Conservation (phyloP, 305 asterid genomes). For the Solanum aculeatissimum region DNA sequence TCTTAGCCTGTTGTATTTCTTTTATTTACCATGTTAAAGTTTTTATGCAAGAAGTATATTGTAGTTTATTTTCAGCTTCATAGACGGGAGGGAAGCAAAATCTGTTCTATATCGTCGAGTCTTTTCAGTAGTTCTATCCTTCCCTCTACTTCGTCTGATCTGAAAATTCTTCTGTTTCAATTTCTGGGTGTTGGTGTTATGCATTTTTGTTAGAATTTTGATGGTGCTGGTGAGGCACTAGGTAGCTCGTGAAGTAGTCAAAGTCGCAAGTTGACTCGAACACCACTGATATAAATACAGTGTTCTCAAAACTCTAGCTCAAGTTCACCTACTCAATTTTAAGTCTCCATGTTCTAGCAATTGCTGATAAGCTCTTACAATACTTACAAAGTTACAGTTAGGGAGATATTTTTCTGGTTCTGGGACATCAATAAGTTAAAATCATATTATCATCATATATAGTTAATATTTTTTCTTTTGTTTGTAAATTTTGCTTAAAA, state of each 20-base stretch:
- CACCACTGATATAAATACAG: neutral
- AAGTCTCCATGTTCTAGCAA: neutral
- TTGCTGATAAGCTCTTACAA: neutral
- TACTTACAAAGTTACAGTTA: too few species aligned
- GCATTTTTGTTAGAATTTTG: neutral
- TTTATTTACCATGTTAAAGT: neutral
- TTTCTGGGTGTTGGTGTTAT: neutral
- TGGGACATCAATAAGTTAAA: too few species aligned
- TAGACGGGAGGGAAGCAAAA: neutral
- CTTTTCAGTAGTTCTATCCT: neutral
- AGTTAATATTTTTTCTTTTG: too few species aligned
- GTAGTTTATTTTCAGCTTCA: neutral
- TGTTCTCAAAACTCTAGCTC: neutral
- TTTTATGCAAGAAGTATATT: neutral
- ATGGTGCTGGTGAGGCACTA: neutral
- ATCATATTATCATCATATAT: too few species aligned
- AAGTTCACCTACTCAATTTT: neutral
- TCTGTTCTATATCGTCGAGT: neutral
- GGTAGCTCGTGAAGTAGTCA: neutral
- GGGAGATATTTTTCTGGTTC: too few species aligned
- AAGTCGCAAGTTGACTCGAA: neutral
- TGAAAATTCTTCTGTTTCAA: neutral
- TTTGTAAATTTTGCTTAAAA: too few species aligned
- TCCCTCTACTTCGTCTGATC: neutral
- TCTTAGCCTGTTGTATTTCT: conserved; percentile 8